These are phyloP conservation scores for Penicillium sp. DNA, from an alignment of 2,329 filamentous ascomycete species.

Conservation along the genomic window DNA sequence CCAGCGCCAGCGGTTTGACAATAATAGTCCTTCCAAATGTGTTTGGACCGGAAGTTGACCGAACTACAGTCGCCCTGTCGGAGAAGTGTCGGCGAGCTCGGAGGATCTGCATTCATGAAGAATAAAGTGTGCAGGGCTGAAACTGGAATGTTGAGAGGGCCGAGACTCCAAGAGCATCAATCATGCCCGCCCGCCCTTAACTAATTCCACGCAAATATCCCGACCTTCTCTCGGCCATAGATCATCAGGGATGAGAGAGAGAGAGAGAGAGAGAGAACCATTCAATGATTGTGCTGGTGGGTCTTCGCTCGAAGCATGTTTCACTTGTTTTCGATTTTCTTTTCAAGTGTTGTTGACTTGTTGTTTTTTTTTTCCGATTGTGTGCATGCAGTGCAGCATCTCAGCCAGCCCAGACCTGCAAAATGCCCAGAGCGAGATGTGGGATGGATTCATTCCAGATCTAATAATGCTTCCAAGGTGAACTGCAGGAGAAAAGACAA, in stretches of 20 bases:
- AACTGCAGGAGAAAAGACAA: neutral
- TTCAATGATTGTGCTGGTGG: neutral
- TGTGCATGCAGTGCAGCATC: neutral
- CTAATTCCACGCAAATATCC: neutral
- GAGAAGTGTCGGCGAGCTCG: neutral
- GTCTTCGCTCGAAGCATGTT: neutral
- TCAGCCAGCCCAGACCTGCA: neutral
- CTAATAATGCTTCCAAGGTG: neutral
- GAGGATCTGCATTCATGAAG: constrained; percentile 5
- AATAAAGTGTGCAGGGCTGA: constrained; percentile 2
- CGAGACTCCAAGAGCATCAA: neutral
- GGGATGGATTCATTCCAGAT: no score
- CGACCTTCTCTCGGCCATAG: neutral
- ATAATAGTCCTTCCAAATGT: neutral
- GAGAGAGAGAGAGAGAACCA: no score
- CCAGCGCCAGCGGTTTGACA: constrained; percentile 12
- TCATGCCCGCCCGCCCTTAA: neutral
- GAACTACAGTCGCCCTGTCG: neutral
- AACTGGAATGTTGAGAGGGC: neutral
- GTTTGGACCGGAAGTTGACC: neutral
- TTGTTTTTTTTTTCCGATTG: neutral
- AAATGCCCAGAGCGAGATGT: neutral
- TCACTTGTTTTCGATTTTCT: neutral
- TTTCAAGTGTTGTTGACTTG: neutral
- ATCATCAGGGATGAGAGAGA: neutral